Percentiles rank a stretch among this genome's conserved stretches.
phyloP scores from a whole-genome alignment of 2,329 filamentous ascomycete genomes.

The Myriosclerotinia scirpicola region DNA sequence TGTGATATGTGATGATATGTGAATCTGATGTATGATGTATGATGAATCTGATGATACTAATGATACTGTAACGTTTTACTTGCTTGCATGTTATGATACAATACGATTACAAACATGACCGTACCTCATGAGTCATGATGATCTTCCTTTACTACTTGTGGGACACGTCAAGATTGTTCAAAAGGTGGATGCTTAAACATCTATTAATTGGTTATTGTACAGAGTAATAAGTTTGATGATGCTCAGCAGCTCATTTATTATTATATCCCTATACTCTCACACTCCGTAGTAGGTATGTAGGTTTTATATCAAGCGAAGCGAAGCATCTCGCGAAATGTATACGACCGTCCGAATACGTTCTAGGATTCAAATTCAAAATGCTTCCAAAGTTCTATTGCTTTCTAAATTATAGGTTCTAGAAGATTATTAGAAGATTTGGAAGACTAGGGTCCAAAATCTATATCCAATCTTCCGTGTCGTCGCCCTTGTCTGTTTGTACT shows the following conservation, averaged over 20 bases:
- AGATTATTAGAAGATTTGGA: conserved; percentile 15
- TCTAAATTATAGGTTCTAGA: too few relatives aligned
- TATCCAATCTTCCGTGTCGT: conserved; percentile 3
- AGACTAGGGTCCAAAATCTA: conserved; percentile 7
- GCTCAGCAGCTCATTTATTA: too few relatives aligned
- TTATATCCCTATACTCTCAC: too few relatives aligned
- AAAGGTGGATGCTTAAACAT: conserved; percentile 1
- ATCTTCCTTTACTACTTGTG: conserved; percentile 13
- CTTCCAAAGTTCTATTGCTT: conserved; percentile 13
- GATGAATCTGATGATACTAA: too few relatives aligned
- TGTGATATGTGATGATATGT: neutral
- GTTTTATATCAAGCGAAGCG: conserved; percentile 2
- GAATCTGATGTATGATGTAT: conserved; percentile 2
- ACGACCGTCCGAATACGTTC: neutral
- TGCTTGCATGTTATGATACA: neutral
- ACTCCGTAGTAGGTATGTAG: too few relatives aligned
- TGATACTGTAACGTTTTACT: neutral
- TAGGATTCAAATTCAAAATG: neutral
- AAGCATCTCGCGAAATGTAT: neutral
- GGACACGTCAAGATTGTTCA: conserved; percentile 6
- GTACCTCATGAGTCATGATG: neutral
- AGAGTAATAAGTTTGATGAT: too few relatives aligned
- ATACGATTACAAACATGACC: conserved; percentile 6
- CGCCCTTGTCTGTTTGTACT: neutral
- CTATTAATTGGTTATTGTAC: neutral